Base-by-base conservation (phyloP, 768 basidiomycete species). In the Suillus brevipes region DNA sequence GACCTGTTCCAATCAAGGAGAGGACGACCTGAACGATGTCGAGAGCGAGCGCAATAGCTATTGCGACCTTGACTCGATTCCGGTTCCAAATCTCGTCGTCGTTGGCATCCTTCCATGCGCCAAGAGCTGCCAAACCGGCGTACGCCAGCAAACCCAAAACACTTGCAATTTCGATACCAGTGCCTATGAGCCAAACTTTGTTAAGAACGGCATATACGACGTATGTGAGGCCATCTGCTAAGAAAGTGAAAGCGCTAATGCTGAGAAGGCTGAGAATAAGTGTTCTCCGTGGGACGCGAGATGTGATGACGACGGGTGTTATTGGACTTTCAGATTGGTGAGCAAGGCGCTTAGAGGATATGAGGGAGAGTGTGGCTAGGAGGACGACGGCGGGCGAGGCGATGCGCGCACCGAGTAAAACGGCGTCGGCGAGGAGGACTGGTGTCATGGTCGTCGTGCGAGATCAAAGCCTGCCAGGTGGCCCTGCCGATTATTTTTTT, bases 61-160 rank as follows among this genome's bases (percentile, higher is more conserved):
- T 76, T 52, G 86, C 82, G 8, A 79, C 53, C 73, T 82, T 90
- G 69, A 92, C 75, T 56, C 86, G 83, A 66, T 73, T 85, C 69
- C 85, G 72, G 40, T 81, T 82, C 91, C 90, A 92, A 20, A 91
- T 85, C 45, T 86, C 80, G 42, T 88, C 82, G 42, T 89, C 89
- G 37, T 85, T 83, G 62, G 90, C 79, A 67, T 92, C 91, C 76
- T 94, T 92, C 86, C 87, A 93, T 14, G 90, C 83, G 10, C 92
- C 92, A 52, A 92, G 78, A 12, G 87, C 86, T 16, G 91, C 89
- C 58, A 94, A 79, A 43, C 89, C 89, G 42, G 87, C 79, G 69
- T 91, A 92, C 5, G 88, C 89, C 49, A 86, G 71, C 38, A 93
- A 81, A 62, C 91, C 92, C 52, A 89, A 74, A 50, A 92, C 71